Percentiles rank a stretch among this genome's conserved stretches.
phyloP scores from a whole-genome alignment of 345 rosid genomes.

The Hevea brasiliensis region DNA sequence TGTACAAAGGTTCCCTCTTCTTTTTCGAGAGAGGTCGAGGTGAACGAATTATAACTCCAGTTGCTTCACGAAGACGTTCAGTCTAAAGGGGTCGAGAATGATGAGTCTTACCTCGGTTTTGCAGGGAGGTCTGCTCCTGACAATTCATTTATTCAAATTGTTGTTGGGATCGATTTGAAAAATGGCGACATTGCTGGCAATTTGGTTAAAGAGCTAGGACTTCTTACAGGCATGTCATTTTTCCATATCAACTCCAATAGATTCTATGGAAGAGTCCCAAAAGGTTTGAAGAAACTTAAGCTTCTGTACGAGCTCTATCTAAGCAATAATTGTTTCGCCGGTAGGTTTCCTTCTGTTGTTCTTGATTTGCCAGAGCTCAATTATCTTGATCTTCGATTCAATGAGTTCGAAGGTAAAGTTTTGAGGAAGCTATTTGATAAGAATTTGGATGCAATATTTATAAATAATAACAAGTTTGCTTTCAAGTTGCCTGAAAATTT shows the following conservation, averaged over 20 bases:
- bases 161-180: constrained; percentile 78
- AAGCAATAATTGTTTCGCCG: constrained; percentile 37
- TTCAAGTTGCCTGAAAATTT: constrained; percentile 64
- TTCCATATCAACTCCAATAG: constrained; percentile 81
- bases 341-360: constrained; percentile 61
- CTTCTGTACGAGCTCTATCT: constrained; percentile 29
- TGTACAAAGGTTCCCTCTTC: no score
- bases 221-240: constrained; percentile 54
- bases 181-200: constrained; percentile 72
- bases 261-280: constrained; percentile 66
- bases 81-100: no score
- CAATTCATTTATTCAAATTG: constrained; percentile 48
- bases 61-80: no score
- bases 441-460: constrained; percentile 68
- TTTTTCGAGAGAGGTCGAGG: no score
- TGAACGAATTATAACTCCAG: no score
- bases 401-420: constrained; percentile 76
- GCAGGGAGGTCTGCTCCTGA: constrained; percentile 49
- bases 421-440: constrained; percentile 66
- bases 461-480: constrained; percentile 67
- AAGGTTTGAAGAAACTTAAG: constrained; percentile 34
- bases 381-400: constrained; percentile 79
- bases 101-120: no score
- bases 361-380: constrained; percentile 58
- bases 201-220: constrained; percentile 66